Percentiles rank a stretch among this genome's conserved stretches.
Conservation (phyloP, 352 stramenopile genomes). For the Globisporangium nodosum region DNA sequence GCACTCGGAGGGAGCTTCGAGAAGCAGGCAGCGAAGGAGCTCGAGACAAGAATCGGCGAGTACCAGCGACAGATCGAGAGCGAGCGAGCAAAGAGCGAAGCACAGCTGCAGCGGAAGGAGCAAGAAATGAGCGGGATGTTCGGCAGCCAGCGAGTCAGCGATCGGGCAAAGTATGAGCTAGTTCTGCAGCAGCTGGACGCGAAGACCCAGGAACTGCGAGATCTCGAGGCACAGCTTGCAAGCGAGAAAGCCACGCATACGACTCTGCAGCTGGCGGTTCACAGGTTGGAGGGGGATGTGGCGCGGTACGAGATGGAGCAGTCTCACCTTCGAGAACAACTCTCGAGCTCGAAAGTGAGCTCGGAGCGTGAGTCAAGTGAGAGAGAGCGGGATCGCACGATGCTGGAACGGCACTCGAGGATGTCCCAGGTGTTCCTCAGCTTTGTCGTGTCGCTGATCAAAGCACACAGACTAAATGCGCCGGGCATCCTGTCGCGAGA, state of each 20-base stretch:
- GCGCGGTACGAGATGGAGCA: conserved; percentile 24
- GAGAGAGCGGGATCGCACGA: conserved; percentile 9
- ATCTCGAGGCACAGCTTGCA: conserved; percentile 20
- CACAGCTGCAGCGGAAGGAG: conserved; percentile 36
- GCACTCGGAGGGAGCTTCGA: conserved; percentile 17
- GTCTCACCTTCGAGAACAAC: conserved; percentile 28
- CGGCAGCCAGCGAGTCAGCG: conserved; percentile 35
- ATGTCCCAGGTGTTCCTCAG: conserved; percentile 23
- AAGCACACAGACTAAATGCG: conserved; percentile 11
- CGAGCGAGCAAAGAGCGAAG: conserved; percentile 43
- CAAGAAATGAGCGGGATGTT: conserved; percentile 42
- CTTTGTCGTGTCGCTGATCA: conserved; percentile 26
- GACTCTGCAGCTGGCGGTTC: conserved; percentile 24
- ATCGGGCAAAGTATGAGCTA: conserved; percentile 56
- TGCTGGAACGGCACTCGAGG: conserved; percentile 20
- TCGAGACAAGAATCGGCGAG: conserved; percentile 15
- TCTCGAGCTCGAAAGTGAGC: conserved; percentile 27
- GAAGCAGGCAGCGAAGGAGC: conserved; percentile 18
- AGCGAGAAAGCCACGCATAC: conserved; percentile 20
- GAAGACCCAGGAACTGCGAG: conserved; percentile 31
- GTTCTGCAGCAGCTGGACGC: conserved; percentile 30
- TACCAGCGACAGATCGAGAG: conserved; percentile 23
- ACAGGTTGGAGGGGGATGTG: conserved; percentile 35
- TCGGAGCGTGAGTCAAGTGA: conserved; percentile 21
- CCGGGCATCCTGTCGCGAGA: conserved; percentile 8